Conservation (phyloP, 331 rosid species). For the Telfairia occidentalis region DNA sequence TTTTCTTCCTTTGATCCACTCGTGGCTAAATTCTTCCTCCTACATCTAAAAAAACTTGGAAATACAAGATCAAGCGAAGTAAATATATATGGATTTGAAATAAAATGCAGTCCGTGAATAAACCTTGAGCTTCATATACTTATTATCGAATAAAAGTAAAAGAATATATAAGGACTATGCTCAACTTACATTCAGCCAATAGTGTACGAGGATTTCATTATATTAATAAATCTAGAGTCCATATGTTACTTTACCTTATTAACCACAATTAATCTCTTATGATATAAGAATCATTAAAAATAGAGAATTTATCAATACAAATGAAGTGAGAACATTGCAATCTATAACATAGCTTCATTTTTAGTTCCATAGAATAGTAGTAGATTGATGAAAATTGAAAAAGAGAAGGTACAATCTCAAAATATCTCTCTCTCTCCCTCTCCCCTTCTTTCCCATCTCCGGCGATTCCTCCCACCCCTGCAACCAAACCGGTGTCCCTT, state of each 20-base stretch:
- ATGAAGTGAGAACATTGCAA: background rate
- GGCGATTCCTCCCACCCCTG: no score
- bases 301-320: slow-evolving; percentile 2
- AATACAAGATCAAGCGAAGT: no score
- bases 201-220: background rate
- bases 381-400: background rate
- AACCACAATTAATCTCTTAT: background rate
- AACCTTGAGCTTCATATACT: background rate
- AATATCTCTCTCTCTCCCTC: no score
- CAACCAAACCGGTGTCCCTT: no score
- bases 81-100: background rate
- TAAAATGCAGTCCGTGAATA: background rate
- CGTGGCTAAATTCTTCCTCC: no score
- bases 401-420: no score
- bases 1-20: no score
- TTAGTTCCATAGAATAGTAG: background rate
- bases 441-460: no score
- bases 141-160: background rate
- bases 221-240: background rate
- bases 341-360: background rate
- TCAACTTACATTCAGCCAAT: background rate
- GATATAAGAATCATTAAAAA: background rate
- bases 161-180: background rate
- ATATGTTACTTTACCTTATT: background rate
- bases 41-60: no score